Evolutionary conservation across 176 grass and related monocot genomes (phyloP).

Genomic region (Rhynchospora tenuis): DNA sequence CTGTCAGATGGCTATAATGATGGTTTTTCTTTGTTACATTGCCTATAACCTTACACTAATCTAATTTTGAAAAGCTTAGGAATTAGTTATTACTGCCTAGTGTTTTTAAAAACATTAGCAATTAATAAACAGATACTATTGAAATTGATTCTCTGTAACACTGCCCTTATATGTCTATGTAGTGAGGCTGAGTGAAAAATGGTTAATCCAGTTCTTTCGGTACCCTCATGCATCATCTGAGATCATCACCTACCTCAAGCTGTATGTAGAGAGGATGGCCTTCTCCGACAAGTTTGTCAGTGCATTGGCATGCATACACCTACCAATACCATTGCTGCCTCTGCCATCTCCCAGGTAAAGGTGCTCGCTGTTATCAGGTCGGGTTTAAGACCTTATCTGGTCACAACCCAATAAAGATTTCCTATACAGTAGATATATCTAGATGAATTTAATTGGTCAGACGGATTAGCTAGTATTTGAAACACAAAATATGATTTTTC

Average conservation of each 20-base stretch:
- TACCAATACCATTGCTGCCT: slow-evolving; percentile 48
- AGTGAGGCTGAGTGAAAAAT: slow-evolving; percentile 17
- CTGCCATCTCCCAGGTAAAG: slow-evolving; percentile 48
- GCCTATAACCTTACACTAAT: background rate
- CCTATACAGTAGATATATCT: background rate
- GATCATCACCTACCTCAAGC: slow-evolving; percentile 47
- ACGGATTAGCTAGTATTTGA: too few species aligned
- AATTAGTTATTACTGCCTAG: background rate
- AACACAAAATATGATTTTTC: too few species aligned
- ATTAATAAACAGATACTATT: background rate
- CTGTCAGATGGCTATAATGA: background rate
- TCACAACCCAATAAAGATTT: background rate
- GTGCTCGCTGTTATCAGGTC: background rate
- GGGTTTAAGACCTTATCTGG: background rate
- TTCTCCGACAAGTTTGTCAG: slow-evolving; percentile 72
- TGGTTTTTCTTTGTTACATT: background rate
- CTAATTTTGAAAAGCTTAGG: background rate
- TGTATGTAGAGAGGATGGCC: slow-evolving; percentile 67
- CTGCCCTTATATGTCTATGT: background rate
- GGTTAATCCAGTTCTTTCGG: slow-evolving; percentile 67
- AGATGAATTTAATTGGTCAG: too few species aligned
- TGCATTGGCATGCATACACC: slow-evolving; percentile 61
- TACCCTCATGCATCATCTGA: slow-evolving; percentile 26
- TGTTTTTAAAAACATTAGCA: background rate
- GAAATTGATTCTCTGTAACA: background rate